Evolutionary conservation across 1,284 basidiomycete species (phyloP).

Genomic region (Erythrobasidium hasegawianum): DNA sequence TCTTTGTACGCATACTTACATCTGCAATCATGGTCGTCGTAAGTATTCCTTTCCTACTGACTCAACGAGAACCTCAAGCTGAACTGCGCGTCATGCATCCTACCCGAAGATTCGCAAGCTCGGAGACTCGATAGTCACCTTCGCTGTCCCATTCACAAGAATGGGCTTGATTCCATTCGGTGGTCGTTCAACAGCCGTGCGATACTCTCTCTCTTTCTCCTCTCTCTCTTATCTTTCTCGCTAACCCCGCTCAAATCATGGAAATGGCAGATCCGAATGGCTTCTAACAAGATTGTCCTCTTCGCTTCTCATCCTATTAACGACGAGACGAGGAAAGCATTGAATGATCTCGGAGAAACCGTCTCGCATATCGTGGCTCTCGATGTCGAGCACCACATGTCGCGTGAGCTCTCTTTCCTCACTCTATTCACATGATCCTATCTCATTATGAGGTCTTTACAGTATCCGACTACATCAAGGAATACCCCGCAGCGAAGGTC

Average conservation of each 20-base stretch:
- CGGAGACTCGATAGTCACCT: slow-evolving; percentile 42
- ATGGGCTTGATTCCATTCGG: slow-evolving; percentile 49
- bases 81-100: not conserved
- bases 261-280: slow-evolving; percentile 54
- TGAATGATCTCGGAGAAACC: slow-evolving; percentile 72
- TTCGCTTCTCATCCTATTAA: slow-evolving; percentile 78
- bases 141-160: slow-evolving; percentile 47
- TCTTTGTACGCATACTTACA: no score
- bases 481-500: slow-evolving; percentile 72
- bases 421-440: not conserved
- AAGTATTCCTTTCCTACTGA: no score
- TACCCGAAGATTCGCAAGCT: slow-evolving; percentile 42
- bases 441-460: not conserved
- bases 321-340: slow-evolving; percentile 64
- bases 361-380: slow-evolving; percentile 67
- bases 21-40: no score
- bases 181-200: slow-evolving; percentile 43
- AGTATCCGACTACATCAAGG: slow-evolving; percentile 65
- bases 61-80: no score
- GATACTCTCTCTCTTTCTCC: no score
- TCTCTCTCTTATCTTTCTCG: no score
- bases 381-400: slow-evolving; percentile 63
- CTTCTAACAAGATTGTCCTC: slow-evolving; percentile 71
- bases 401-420: slow-evolving; percentile 49
- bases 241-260: no score